These are phyloP conservation scores for Nakazawaea ernobii DNA, from an alignment of 805 yeast species.

Conservation along the genomic window DNA sequence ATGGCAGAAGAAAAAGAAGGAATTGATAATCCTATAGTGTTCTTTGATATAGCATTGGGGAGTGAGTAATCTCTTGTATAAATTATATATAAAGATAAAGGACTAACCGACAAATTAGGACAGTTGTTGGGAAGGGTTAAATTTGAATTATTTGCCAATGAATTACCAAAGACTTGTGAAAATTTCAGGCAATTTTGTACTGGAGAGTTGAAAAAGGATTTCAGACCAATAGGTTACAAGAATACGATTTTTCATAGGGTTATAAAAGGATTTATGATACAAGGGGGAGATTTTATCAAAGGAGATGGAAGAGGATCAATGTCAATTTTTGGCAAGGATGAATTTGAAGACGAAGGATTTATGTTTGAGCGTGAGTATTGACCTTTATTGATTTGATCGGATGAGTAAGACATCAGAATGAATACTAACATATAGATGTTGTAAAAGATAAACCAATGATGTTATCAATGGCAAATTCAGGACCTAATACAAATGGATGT, in stretches of 20 bases:
- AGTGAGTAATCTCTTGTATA: constrained; percentile 15
- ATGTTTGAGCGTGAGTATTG: constrained; percentile 22
- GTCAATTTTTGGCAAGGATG: constrained; percentile 32
- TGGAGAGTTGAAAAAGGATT: constrained; percentile 35
- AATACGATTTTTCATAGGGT: constrained; percentile 31
- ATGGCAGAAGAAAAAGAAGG: neutral
- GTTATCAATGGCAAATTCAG: constrained; percentile 36
- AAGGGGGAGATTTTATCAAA: constrained; percentile 41
- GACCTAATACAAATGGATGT: constrained; percentile 40
- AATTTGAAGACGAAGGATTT: constrained; percentile 41
- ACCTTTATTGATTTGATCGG: too few species aligned
- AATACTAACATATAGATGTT: neutral
- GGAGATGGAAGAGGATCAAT: constrained; percentile 40
- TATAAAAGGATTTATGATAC: constrained; percentile 36
- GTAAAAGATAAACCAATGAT: constrained; percentile 20
- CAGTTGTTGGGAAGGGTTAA: constrained; percentile 37
- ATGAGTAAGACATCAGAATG: neutral
- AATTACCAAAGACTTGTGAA: constrained; percentile 40
- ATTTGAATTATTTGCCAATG: constrained; percentile 33
- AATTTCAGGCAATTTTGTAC: constrained; percentile 50
- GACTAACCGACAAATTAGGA: constrained; percentile 3
- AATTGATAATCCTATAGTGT: constrained; percentile 28
- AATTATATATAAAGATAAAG: neutral
- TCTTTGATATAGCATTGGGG: constrained; percentile 32
- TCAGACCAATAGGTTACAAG: constrained; percentile 40